A percentile compares a stretch with the other conserved stretches of the same genome.
phyloP scores from a whole-genome alignment of 2,329 filamentous ascomycete species.

The Aspergillus candidus region DNA sequence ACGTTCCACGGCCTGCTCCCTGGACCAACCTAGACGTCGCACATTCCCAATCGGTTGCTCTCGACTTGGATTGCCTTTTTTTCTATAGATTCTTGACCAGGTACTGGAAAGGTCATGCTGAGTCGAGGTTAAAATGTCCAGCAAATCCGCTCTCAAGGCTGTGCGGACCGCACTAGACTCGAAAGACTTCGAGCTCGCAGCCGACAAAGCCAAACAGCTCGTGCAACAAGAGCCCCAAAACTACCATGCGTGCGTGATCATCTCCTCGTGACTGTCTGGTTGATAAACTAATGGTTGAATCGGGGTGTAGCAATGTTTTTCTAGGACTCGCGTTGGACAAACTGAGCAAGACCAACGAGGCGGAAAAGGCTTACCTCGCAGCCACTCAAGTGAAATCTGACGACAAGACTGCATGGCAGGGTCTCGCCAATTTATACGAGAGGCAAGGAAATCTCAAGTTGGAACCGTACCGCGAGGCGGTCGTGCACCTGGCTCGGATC shows the following conservation, averaged over 20 bases:
- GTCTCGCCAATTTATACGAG: constrained; percentile 79
- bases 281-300: constrained; percentile 7
- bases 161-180: constrained; percentile 72
- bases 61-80: no score
- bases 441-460: constrained; percentile 65
- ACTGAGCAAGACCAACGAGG: constrained; percentile 61
- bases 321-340: constrained; percentile 80
- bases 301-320: constrained; percentile 64
- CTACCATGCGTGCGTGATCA: constrained; percentile 65
- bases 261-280: neutral
- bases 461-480: constrained; percentile 66
- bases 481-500: constrained; percentile 66
- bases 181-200: constrained; percentile 71
- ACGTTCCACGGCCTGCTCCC: no score
- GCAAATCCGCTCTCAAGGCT: constrained; percentile 72
- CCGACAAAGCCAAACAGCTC: constrained; percentile 61
- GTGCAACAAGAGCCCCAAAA: constrained; percentile 68
- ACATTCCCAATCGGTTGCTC: no score
- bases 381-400: constrained; percentile 66
- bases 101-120: constrained; percentile 9
- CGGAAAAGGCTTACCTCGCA: constrained; percentile 68
- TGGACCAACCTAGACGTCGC: no score
- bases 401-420: constrained; percentile 86
- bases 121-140: constrained; percentile 30
- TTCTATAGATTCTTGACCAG: no score